These are phyloP conservation scores for Boletus pseudo-olivaceus DNA, from an alignment of 768 basidiomycete genomes.

Conservation along the genomic window DNA sequence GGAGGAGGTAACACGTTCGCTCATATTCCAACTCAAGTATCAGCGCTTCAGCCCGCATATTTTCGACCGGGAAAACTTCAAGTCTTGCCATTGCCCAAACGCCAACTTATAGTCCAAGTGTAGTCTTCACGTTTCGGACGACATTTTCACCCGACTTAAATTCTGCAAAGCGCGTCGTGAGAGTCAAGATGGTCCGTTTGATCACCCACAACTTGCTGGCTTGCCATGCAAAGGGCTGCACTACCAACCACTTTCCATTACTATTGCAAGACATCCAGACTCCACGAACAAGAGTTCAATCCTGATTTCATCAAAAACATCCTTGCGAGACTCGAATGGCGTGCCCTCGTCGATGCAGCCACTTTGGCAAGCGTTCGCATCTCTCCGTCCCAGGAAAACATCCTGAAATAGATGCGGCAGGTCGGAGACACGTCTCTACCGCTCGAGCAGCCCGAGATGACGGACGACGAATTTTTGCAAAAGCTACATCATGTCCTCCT, in stretches of 20 bases:
- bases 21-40: background rate
- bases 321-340: constrained; percentile 88
- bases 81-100: background rate
- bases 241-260: constrained; percentile 90
- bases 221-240: constrained; percentile 93
- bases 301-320: constrained; percentile 82
- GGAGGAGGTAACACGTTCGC: background rate
- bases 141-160: constrained; percentile 24
- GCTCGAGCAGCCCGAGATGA: constrained; percentile 64
- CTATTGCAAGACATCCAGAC: constrained; percentile 70
- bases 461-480: constrained; percentile 79
- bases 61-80: background rate
- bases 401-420: constrained; percentile 37
- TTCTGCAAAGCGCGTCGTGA: constrained; percentile 15
- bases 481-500: constrained; percentile 88
- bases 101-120: background rate
- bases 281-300: constrained; percentile 86
- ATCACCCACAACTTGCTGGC: constrained; percentile 95
- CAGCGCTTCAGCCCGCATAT: no score
- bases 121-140: background rate
- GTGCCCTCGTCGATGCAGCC: constrained; percentile 78
- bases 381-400: background rate
- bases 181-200: constrained; percentile 70
- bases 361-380: constrained; percentile 51
- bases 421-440: constrained; percentile 86